Evolutionary conservation across 2,329 filamentous ascomycete species (phyloP), one percentile per base, ranked within the genome.

Genomic region (Cytospora schulzeri): DNA sequence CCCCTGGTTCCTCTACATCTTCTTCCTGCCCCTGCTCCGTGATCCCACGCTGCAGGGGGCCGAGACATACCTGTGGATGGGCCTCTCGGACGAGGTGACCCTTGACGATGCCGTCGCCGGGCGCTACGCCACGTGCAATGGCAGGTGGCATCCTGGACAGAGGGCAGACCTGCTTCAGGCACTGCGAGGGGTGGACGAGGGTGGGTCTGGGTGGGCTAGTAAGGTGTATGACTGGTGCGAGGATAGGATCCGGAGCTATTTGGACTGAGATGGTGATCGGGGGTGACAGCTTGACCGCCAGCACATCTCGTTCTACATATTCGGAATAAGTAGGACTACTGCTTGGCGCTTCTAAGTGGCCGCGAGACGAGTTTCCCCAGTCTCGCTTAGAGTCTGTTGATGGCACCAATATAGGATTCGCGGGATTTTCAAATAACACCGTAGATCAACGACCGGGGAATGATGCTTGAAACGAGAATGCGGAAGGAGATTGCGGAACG

Each of bases 121-220:
- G 4, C 64, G 67, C 0, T 71, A 71, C 35, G 69, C 68, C 3
- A 71, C 69, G 26, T 71, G 68, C 51, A 59, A 70, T 50, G 69
- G 69, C 1, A 69, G 69, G 54, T 71, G 69, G 70, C 69, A 71
- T 56, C 68, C 68, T 2, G 69, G 66, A 3, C 70, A 71, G 63
- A 65, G 70, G 38, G 63, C 52, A 19, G 76, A 78, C 60, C 72
- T 80, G 9, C 79, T 79, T 69, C 79, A 77, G 77, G 78, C 75
- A 0, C 61, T 80, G 6, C 71, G 75, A 1, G 78, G 79, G 8
- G 77, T 78, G 0, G 79, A 41, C 38, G 38, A 41, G 17, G 38
- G 38, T 17, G 38, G 38, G 5, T 41, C 38, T 41, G 38, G 38
- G 3, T 41, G 38, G 38, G 38, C 38, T 6, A 41, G 38, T 41